Percentiles rank a stretch among this genome's conserved stretches.
Conservation (phyloP, 2,329 filamentous ascomycete species). For the Ophiostoma himal-ulmi region DNA sequence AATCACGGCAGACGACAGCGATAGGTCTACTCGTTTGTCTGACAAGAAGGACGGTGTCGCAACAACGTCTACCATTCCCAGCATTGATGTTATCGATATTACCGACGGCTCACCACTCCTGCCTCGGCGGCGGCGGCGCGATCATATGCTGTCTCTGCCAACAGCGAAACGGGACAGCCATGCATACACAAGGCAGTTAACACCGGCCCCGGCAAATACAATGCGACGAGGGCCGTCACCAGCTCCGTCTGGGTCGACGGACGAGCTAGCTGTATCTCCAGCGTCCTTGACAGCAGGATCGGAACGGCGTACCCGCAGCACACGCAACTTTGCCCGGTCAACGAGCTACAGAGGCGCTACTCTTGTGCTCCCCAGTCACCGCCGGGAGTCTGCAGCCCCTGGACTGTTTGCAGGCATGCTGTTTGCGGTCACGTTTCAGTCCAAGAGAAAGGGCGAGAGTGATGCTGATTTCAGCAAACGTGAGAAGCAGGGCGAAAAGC, state of each 20-base stretch:
- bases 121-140: conserved; percentile 13
- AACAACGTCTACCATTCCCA: background rate
- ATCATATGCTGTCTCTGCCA: background rate
- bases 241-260: conserved; percentile 37
- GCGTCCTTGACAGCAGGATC: conserved; percentile 30
- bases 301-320: conserved; percentile 24
- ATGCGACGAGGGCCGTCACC: conserved; percentile 22
- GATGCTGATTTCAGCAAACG: conserved; percentile 37
- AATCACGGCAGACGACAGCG: conserved; percentile 23
- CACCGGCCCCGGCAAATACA: background rate
- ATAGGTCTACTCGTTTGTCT: conserved; percentile 7
- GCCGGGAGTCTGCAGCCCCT: conserved; percentile 21
- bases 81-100: conserved; percentile 1
- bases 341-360: conserved; percentile 12
- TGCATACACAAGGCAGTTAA: background rate
- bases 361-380: conserved; percentile 15
- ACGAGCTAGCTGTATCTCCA: conserved; percentile 43
- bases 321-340: conserved; percentile 24
- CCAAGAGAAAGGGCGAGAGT: conserved; percentile 46
- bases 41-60: conserved; percentile 11
- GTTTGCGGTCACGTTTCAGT: conserved; percentile 74
- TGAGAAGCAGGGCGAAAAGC: conserved; percentile 37
- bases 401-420: conserved; percentile 71
- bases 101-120: background rate
- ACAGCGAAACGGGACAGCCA: background rate